Base-by-base conservation (phyloP, 495 filamentous ascomycete species). In the Penicillium tannophilum region DNA sequence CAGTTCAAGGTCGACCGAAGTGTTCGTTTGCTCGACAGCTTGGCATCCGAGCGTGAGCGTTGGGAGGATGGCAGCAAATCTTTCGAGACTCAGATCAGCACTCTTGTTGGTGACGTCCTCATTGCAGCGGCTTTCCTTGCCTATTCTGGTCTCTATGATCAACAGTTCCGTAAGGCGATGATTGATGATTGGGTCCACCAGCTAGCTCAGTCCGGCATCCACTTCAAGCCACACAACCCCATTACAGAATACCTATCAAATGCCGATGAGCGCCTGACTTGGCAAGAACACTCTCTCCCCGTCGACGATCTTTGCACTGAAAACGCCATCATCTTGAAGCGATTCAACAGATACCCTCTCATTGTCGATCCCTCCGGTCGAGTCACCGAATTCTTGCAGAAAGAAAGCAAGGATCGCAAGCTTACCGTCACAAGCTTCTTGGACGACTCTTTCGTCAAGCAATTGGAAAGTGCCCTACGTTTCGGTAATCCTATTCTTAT, bases 301-400 rank as follows among this genome's bases (percentile, higher is more conserved):
- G 95, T 97, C n/a, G 94, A 99, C 67, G 95, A 99, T 67, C 85
- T 99, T 30, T 98, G 95, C 79, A 99, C 94, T 0, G 94, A 99
- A 70, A 99, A 99, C 66, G 94, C 94, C 52, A 97, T 99, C 64
- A 88, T 99, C 59, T 81, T 99, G 54, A 93, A 97, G 78, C 83
- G 93, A 42, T 99, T 96, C 84, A 98, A 99, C 80, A 84, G 94
- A 56, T 99, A 99, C 71, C 94, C 94, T 30, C 82, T 99, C 47
- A 98, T 99, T 68, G 96, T 99, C 68, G 94, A 99, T 71, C 94
- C 94, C 3, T 97, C 94, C 20, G 94, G 94, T 24, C 87, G 95
- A 33, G 89, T 91, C 39, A 92, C 90, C 2, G 93, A 99, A 62
- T 99, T 97, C 78, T 71, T 99, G 67, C 90, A 96, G 70, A 92